phyloP scores from a whole-genome alignment of 176 grass and related monocot genomes.

The Paspalum notatum region DNA sequence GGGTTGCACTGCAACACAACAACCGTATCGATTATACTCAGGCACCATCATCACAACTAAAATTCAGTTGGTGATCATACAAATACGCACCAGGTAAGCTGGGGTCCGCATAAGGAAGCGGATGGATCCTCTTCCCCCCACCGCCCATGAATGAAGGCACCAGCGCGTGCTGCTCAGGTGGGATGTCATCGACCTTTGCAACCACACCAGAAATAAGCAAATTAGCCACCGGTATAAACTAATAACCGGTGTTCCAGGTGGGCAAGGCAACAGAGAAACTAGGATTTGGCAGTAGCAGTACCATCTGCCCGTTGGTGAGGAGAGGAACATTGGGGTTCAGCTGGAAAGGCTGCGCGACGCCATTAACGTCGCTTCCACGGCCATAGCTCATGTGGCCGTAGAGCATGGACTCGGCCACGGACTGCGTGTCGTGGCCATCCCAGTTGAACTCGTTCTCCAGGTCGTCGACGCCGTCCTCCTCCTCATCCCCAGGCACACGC shows the following conservation, averaged over 20 bases:
- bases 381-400: slow-evolving; percentile 82
- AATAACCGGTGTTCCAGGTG: too few species aligned
- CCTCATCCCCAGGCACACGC: slow-evolving; percentile 80
- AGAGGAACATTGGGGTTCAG: slow-evolving; percentile 77
- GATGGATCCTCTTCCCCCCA: slow-evolving; percentile 89
- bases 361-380: slow-evolving; percentile 55
- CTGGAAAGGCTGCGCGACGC: slow-evolving; percentile 35
- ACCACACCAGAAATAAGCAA: background rate
- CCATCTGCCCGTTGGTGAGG: slow-evolving; percentile 93
- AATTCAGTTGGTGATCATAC: background rate
- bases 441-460: slow-evolving; percentile 81
- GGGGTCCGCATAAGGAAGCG: slow-evolving; percentile 76
- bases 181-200: slow-evolving; percentile 88
- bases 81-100: slow-evolving; percentile 65
- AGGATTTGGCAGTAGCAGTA: slow-evolving; percentile 32
- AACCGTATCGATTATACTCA: background rate
- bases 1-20: slow-evolving; percentile 70
- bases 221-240: background rate
- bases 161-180: slow-evolving; percentile 86
- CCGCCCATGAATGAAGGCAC: slow-evolving; percentile 84
- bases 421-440: slow-evolving; percentile 45
- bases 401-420: slow-evolving; percentile 64
- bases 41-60: background rate
- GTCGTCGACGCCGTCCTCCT: slow-evolving; percentile 88
- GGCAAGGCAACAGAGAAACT: background rate